Evolutionary conservation across 768 basidiomycete genomes (phyloP).

Genomic region (Calocera cornea): DNA sequence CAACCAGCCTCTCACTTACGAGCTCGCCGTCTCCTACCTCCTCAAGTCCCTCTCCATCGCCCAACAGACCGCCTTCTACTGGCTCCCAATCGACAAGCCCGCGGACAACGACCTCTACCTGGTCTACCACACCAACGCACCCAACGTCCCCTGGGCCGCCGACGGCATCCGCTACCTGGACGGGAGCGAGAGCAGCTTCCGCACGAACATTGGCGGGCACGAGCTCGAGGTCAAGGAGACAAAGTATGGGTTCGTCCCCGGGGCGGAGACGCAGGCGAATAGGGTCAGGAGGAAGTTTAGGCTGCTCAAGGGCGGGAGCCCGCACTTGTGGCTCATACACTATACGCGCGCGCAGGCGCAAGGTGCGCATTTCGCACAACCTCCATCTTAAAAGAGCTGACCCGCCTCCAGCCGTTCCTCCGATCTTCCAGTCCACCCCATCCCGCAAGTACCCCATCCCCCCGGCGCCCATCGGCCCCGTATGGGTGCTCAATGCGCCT

Average conservation of each 20-base stretch:
- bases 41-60: background rate
- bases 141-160: background rate
- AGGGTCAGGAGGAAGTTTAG: constrained; percentile 60
- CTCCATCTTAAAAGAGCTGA: background rate
- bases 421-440: background rate
- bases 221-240: constrained; percentile 66
- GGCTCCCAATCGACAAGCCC: background rate
- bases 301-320: constrained; percentile 56
- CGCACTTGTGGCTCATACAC: constrained; percentile 60
- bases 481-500: background rate
- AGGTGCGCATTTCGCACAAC: constrained; percentile 33
- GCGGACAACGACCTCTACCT: background rate
- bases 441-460: background rate
- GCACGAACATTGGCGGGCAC: constrained; percentile 24
- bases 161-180: background rate
- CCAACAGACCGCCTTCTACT: background rate
- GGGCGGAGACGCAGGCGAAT: constrained; percentile 47
- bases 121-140: background rate
- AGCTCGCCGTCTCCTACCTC: background rate
- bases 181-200: background rate
- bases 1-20: background rate
- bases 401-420: background rate
- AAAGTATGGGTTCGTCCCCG: constrained; percentile 67
- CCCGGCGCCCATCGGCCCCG: background rate
- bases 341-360: constrained; percentile 52